Base-by-base conservation (phyloP, 2,329 filamentous ascomycete genomes). In the Colletotrichum sp. region DNA sequence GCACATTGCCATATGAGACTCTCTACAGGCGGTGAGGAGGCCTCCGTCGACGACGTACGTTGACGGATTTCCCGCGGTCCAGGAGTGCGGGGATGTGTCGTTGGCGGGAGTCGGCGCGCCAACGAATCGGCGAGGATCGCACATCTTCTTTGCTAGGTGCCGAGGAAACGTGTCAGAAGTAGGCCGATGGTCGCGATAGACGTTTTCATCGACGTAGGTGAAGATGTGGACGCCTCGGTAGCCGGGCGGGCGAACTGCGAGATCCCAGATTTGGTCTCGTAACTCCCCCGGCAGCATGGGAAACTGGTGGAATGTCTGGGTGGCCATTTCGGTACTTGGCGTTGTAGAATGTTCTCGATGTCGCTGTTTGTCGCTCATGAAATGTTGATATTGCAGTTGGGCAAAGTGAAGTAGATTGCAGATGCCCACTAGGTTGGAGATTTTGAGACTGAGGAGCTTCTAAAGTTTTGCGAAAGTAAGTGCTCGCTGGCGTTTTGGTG, bases 141-240 rank as follows among this genome's bases (percentile, higher is more conserved):
- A 0, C 9, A 52, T 52, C 44, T 52, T 52, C 44, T 52, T 52
- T 24, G n/a, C 10, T 4, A 52, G 44, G 44, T 52, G 10, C 0
- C n/a, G n/a, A 52, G 44, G 44, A 7, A 52, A 52, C 3, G 10
- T 21, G n/a, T 21, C 1, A 52, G 44, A 21, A 24, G 44, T 21
- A 52, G 44, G n/a, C 44, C 1, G 3, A 52, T 24, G 44, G 44
- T 4, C 44, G n/a, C 4, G 1, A 0, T 52, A 52, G 44, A 0
- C 0, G 3, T 24, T 3, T 52, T 52, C 44, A 21, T 52, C 44
- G n/a, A 52, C 3, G 2, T 21, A 21, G n/a, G 6, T 52, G 44
- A 52, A 52, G 44, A 52, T 52, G 12, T 52, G 44, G 44, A 52
- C 44, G 44, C 44, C 44, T 52, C 44, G n/a, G 44, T 21, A 52